Evolutionary conservation across 208 protist genomes (phyloP).

Genomic region (Crithidia mellificae): DNA sequence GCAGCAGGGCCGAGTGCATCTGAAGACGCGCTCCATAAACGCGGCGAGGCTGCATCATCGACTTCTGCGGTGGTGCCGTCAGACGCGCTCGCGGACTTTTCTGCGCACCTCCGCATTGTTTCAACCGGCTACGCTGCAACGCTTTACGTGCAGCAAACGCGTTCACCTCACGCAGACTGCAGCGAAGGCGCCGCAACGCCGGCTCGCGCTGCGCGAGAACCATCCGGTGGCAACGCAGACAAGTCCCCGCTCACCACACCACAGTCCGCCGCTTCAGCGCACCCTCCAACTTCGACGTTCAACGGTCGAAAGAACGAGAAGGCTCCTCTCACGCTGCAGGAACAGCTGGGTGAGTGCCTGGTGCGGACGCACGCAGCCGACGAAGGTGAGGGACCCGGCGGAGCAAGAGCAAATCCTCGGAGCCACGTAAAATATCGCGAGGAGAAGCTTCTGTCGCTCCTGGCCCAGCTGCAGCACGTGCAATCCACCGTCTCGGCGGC

Average conservation of each 20-base stretch:
- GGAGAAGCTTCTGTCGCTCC: neutral
- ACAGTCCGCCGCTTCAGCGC: neutral
- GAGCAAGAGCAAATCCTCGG: neutral
- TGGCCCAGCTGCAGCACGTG: slow-evolving; percentile 3
- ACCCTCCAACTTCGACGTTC: neutral
- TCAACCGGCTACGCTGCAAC: slow-evolving; percentile 23
- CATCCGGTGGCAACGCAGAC: too few relatives aligned
- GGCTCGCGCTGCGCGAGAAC: too few relatives aligned
- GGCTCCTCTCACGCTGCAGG: neutral
- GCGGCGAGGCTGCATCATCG: neutral
- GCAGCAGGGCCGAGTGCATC: too few relatives aligned
- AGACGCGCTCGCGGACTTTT: neutral
- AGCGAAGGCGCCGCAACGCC: neutral
- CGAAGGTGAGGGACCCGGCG: neutral
- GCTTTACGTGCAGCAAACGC: neutral
- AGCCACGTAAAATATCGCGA: too few relatives aligned
- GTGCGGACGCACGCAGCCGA: neutral
- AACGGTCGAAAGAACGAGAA: neutral
- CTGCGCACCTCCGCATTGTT: slow-evolving; percentile 3
- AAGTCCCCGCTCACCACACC: neutral
- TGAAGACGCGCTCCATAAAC: too few relatives aligned
- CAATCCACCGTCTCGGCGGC: neutral
- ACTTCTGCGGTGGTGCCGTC: neutral
- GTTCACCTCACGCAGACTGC: neutral
- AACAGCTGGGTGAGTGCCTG: neutral